Evolutionary conservation across 306 rosid genomes (phyloP).

Genomic region (Echinosophora koreensis): DNA sequence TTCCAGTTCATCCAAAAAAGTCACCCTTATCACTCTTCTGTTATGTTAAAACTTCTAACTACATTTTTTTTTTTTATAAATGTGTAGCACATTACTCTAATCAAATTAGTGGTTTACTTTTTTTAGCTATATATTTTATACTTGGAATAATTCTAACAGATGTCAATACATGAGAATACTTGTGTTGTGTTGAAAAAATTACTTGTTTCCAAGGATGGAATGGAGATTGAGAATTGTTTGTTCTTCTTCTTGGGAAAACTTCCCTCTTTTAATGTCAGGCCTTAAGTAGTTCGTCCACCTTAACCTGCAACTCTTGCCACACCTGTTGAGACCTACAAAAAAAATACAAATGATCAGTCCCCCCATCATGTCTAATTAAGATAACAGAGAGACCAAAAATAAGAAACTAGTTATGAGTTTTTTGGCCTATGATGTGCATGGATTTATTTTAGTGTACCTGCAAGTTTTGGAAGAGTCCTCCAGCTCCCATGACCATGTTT

Average conservation of each 20-base stretch:
- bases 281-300: constrained; percentile 56
- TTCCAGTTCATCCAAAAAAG: too few species aligned
- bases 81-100: too few species aligned
- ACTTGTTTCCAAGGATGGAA: constrained; percentile 55
- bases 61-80: too few species aligned
- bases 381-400: background rate
- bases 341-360: too few species aligned
- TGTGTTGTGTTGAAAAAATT: constrained; percentile 8
- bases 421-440: background rate
- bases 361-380: background rate
- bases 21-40: too few species aligned
- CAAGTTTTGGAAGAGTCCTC: constrained; percentile 55
- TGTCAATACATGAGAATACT: background rate
- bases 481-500: constrained; percentile 51
- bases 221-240: constrained; percentile 45
- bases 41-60: too few species aligned
- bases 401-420: background rate
- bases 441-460: constrained; percentile 42
- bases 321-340: constrained; percentile 55
- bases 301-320: constrained; percentile 55
- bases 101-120: background rate
- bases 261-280: constrained; percentile 54
- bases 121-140: background rate
- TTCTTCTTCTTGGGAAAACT: constrained; percentile 52
- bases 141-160: background rate